Evolutionary conservation across 176 grass and related monocot species (phyloP).

Genomic region (Juncus inflexus): DNA sequence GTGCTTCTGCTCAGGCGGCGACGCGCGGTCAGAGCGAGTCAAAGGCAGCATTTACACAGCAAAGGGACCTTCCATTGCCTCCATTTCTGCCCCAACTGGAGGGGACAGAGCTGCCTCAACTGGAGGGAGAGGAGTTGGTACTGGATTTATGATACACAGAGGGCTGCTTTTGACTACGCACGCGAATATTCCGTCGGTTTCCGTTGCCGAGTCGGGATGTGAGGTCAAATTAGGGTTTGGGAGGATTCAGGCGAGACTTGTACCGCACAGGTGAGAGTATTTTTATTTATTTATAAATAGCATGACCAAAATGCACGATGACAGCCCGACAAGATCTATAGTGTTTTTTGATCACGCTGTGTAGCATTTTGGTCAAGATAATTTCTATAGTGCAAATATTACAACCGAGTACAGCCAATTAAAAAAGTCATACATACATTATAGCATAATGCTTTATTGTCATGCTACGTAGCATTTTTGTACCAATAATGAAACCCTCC

Average conservation of each 20-base stretch:
- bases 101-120: constrained; percentile 9
- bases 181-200: constrained; percentile 59
- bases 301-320: no score
- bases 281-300: no score
- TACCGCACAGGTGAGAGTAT: constrained; percentile 62
- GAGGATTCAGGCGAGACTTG: constrained; percentile 49
- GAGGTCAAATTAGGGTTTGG: constrained; percentile 62
- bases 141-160: constrained; percentile 79
- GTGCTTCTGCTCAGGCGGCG: constrained; percentile 90
- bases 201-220: constrained; percentile 40
- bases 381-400: no score
- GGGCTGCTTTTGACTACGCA: constrained; percentile 81
- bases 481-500: constrained; percentile 5
- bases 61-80: constrained; percentile 67
- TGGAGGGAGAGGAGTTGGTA: constrained; percentile 38
- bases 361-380: no score
- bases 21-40: constrained; percentile 67
- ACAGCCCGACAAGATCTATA: no score
- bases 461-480: background rate
- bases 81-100: constrained; percentile 32
- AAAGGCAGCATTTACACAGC: constrained; percentile 54
- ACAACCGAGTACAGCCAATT: no score
- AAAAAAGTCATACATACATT: no score
- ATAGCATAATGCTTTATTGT: background rate
- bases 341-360: no score